phyloP scores from a whole-genome alignment of 1,284 basidiomycete genomes.

The Heterobasidion annosum region DNA sequence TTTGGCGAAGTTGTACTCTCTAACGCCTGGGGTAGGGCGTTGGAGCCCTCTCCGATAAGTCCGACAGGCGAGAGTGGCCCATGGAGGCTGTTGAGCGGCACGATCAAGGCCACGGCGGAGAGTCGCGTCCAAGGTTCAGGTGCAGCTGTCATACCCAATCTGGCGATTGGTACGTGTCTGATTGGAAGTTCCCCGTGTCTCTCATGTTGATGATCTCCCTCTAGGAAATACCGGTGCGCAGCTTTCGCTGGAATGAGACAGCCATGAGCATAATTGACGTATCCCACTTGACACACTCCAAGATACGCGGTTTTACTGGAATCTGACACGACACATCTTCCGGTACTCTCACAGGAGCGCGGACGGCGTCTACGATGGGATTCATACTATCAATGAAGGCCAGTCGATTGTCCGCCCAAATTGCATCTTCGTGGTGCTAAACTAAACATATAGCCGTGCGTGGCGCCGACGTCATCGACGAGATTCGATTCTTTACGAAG shows the following conservation, averaged over 20 bases:
- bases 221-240: constrained; percentile 1
- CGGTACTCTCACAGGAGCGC: constrained; percentile 31
- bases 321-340: constrained; percentile 41
- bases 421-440: not conserved
- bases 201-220: not conserved
- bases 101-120: constrained; percentile 32
- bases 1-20: constrained; percentile 26
- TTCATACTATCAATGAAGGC: constrained; percentile 7
- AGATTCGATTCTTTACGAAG: constrained; percentile 17
- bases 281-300: not conserved
- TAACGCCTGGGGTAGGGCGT: constrained; percentile 30
- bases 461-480: constrained; percentile 13
- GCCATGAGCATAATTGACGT: not conserved
- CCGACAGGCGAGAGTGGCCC: constrained; percentile 30
- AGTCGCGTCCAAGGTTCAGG: constrained; percentile 13
- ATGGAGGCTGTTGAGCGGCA: constrained; percentile 39
- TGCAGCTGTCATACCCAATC: constrained; percentile 27
- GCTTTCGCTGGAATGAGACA: not conserved
- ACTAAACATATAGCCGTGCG: constrained; percentile 11
- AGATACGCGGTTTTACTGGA: constrained; percentile 48
- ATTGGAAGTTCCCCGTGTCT: not conserved
- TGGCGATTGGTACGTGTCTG: constrained; percentile 23
- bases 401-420: not conserved
- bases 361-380: not conserved
- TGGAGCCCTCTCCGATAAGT: constrained; percentile 48